phyloP scores from a whole-genome alignment of 306 rosid genomes.

The Vigna angularis region DNA sequence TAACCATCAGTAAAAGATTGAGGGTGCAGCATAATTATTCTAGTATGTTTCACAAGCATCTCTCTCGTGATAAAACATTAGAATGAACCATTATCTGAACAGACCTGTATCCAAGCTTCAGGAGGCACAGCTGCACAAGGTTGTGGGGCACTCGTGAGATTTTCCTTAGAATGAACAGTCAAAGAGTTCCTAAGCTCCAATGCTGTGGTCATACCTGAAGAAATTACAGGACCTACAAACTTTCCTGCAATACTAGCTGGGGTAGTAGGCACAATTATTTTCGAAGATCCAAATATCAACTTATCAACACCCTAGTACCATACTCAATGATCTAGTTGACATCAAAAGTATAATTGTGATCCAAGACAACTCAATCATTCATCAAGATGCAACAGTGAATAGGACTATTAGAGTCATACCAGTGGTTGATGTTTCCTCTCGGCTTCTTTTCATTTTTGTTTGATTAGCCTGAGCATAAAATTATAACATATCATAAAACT shows the following conservation, averaged over 20 bases:
- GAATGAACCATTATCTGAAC: neutral
- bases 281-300: constrained; percentile 32
- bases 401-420: constrained; percentile 58
- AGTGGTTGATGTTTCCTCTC: constrained; percentile 70
- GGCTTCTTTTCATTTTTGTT: constrained; percentile 77
- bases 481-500: constrained; percentile 36
- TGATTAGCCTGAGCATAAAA: constrained; percentile 69
- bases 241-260: constrained; percentile 53
- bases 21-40: neutral
- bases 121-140: constrained; percentile 67
- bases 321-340: constrained; percentile 27
- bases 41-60: neutral
- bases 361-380: constrained; percentile 39
- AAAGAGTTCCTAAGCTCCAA: constrained; percentile 71
- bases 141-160: constrained; percentile 48
- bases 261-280: constrained; percentile 47
- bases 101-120: constrained; percentile 80
- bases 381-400: constrained; percentile 45
- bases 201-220: constrained; percentile 69
- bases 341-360: constrained; percentile 35
- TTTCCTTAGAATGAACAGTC: constrained; percentile 50
- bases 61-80: constrained; percentile 12
- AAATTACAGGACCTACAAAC: constrained; percentile 59
- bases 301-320: constrained; percentile 10
- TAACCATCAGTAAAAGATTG: constrained; percentile 6